phyloP scores from a whole-genome alignment of 306 rosid species.

The Prinsepia uniflora region DNA sequence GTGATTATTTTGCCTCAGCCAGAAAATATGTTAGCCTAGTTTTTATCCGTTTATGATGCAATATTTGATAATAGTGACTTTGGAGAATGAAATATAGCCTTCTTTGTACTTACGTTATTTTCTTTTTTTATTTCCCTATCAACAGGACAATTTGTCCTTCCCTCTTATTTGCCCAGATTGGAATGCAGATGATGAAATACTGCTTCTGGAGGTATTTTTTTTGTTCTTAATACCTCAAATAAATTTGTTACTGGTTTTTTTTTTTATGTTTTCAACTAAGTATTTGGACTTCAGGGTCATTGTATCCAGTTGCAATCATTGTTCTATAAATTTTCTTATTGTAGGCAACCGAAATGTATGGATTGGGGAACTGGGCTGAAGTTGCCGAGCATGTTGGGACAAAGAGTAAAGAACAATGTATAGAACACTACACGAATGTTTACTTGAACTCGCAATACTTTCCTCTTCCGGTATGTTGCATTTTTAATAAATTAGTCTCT shows the following conservation, averaged over 20 bases:
- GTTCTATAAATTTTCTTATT: constrained; percentile 19
- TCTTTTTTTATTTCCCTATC: constrained; percentile 28
- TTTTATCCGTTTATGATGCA: constrained; percentile 4
- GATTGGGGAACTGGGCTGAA: constrained; percentile 95
- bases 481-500: constrained; percentile 23
- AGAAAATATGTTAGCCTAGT: constrained; percentile 4
- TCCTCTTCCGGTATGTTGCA: constrained; percentile 82
- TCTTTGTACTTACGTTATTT: constrained; percentile 2
- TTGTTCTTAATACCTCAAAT: constrained; percentile 21
- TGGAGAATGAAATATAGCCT: constrained; percentile 5
- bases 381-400: constrained; percentile 99
- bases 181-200: constrained; percentile 97
- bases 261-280: constrained; percentile 9
- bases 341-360: constrained; percentile 97
- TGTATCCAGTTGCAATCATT: constrained; percentile 11
- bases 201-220: constrained; percentile 77
- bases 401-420: constrained; percentile 86
- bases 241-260: constrained; percentile 2
- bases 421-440: constrained; percentile 73
- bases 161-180: constrained; percentile 94
- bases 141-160: constrained; percentile 88
- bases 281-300: constrained; percentile 16
- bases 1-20: background rate
- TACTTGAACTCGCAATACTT: constrained; percentile 74
- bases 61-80: background rate